Evolutionary conservation across 139 green algal species (phyloP).

Genomic region (Tetraselmis chui): DNA sequence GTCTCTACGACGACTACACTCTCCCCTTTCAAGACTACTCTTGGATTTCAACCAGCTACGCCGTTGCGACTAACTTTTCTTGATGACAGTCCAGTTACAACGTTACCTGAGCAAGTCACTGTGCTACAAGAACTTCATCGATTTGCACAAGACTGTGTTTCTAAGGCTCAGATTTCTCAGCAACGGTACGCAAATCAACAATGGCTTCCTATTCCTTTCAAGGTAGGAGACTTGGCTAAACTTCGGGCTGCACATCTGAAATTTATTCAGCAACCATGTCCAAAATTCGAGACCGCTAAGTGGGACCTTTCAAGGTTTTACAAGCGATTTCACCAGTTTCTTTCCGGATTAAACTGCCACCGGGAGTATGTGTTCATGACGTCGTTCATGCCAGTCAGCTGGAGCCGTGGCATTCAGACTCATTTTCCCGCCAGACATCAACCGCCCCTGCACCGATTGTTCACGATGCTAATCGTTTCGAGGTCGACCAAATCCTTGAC

Average conservation of each 20-base stretch:
- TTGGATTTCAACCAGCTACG: not conserved
- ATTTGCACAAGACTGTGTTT: not conserved
- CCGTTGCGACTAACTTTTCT: not conserved
- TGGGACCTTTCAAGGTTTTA: not conserved
- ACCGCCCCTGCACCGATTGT: not conserved
- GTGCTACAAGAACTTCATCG: not conserved
- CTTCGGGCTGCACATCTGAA: not conserved
- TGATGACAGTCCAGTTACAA: not conserved
- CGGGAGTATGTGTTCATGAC: not conserved
- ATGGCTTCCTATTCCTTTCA: not conserved
- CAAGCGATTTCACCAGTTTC: not conserved
- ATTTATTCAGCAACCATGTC: not conserved
- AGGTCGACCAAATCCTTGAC: not conserved
- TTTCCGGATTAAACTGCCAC: not conserved
- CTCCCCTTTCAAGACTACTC: not conserved
- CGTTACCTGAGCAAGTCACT: not conserved
- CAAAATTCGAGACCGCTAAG: not conserved
- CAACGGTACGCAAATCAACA: not conserved
- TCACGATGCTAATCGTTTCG: not conserved
- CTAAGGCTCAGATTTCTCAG: not conserved
- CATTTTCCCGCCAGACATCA: not conserved
- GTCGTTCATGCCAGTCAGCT: not conserved
- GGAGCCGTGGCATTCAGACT: not conserved
- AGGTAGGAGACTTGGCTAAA: not conserved
- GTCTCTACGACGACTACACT: not conserved